phyloP scores from a whole-genome alignment of 768 basidiomycete species.

The Trametes gibbosa region DNA sequence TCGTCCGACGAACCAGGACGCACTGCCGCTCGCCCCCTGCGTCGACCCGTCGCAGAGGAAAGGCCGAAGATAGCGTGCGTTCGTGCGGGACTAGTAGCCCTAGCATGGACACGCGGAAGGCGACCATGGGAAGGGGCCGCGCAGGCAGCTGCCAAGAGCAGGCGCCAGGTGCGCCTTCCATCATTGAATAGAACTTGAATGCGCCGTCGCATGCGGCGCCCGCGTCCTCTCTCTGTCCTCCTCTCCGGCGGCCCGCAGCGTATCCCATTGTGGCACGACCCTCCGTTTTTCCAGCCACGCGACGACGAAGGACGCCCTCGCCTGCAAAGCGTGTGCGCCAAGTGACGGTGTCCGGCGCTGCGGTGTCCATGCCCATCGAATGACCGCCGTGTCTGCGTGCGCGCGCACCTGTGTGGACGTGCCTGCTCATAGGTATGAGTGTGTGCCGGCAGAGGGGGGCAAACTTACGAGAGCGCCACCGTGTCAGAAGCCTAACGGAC shows the following conservation, averaged over 20 bases:
- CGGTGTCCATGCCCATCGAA: no score
- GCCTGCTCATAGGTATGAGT: no score
- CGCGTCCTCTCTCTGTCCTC: background rate
- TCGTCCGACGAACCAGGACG: background rate
- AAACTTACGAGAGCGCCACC: no score
- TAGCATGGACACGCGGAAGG: slow-evolving; percentile 1
- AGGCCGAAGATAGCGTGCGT: background rate
- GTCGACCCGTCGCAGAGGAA: background rate
- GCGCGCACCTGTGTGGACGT: no score
- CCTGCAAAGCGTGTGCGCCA: no score
- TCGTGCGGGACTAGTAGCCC: background rate
- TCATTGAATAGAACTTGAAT: background rate
- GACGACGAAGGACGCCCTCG: no score
- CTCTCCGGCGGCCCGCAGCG: background rate
- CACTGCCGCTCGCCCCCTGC: background rate
- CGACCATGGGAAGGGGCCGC: slow-evolving; percentile 1
- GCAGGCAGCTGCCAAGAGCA: slow-evolving; percentile 8
- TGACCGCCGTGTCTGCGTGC: background rate
- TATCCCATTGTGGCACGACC: background rate
- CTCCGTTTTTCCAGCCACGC: no score
- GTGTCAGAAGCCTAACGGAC: slow-evolving; percentile 3
- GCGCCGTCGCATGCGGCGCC: background rate
- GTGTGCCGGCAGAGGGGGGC: background rate
- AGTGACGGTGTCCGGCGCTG: no score
- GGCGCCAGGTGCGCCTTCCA: background rate